phyloP scores from a whole-genome alignment of 116 monocot genomes.

The Dioscorea cayenensis region DNA sequence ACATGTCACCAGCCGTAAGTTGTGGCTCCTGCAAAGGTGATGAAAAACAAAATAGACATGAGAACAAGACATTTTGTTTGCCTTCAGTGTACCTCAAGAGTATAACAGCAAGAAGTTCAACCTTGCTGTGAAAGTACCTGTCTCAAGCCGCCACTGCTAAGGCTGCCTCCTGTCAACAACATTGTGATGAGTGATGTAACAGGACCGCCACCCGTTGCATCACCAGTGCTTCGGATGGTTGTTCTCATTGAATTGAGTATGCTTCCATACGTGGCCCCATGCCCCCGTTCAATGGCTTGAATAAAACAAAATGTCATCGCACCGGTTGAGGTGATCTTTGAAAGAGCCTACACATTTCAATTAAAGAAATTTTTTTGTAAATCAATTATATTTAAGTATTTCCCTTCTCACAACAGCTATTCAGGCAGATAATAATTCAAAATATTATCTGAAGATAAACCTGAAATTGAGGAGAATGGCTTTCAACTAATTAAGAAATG shows the following conservation, averaged over 20 bases:
- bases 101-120: background rate
- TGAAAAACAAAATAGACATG: no score
- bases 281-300: conserved; percentile 84
- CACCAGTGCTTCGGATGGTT: conserved; percentile 55
- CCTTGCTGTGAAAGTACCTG: conserved; percentile 52
- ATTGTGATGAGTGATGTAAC: conserved; percentile 65
- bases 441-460: no score
- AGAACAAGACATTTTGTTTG: background rate
- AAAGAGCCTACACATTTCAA: conserved; percentile 59
- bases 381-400: no score
- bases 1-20: conserved; percentile 48
- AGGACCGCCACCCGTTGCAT: conserved; percentile 36
- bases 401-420: no score
- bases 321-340: conserved; percentile 81
- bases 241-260: conserved; percentile 78
- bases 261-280: conserved; percentile 84
- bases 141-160: conserved; percentile 43
- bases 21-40: conserved; percentile 78
- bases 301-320: conserved; percentile 98
- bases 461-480: no score
- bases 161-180: conserved; percentile 70
- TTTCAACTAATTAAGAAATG: no score
- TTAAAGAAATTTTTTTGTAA: no score
- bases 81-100: background rate
- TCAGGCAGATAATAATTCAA: no score